Conservation (phyloP, 345 rosid genomes). For the Psidium friedrichsthalianum region DNA sequence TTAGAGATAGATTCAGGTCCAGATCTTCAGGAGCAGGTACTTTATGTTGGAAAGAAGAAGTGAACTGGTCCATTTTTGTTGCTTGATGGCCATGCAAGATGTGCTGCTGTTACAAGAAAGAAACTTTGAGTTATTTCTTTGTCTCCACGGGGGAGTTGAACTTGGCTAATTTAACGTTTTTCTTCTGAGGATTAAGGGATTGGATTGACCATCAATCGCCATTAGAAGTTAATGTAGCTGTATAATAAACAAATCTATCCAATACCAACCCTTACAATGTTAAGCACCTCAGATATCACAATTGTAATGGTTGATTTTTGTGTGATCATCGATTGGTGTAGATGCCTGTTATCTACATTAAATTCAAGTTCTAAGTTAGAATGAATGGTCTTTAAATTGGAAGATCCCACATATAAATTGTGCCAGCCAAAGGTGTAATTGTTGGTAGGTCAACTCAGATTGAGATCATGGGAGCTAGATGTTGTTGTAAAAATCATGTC, state of each 20-base stretch:
- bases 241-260: neutral
- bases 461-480: neutral
- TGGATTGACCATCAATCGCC: neutral
- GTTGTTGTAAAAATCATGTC: neutral
- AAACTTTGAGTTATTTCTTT: neutral
- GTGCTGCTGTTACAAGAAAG: neutral
- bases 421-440: neutral
- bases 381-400: neutral
- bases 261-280: neutral
- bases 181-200: neutral
- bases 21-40: conserved; percentile 91
- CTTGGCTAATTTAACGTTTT: neutral
- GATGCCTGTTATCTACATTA: neutral
- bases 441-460: neutral
- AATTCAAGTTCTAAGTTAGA: neutral
- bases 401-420: neutral
- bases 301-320: neutral
- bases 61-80: neutral
- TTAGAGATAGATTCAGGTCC: conserved; percentile 62
- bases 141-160: neutral
- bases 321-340: neutral
- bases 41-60: neutral
- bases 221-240: neutral
- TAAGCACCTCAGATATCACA: neutral
- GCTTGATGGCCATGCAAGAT: neutral